These are phyloP conservation scores for Seminavis robusta DNA, from an alignment of 108 stramenopile species.

Conservation along the genomic window DNA sequence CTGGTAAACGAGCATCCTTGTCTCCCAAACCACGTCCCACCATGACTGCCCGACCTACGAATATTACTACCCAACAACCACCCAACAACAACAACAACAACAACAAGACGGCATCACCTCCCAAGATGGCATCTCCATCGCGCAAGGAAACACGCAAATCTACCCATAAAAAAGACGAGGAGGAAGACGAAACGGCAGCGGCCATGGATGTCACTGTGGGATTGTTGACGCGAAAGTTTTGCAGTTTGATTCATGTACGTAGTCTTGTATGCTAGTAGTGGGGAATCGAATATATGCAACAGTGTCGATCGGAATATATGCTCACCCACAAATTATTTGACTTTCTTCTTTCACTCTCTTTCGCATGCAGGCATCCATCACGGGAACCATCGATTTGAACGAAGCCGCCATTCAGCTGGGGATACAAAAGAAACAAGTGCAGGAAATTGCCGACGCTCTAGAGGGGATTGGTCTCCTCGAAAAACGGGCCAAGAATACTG, in stretches of 20 bases:
- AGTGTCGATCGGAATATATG: background rate
- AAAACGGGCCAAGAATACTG: conserved; percentile 68
- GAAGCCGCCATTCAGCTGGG: conserved; percentile 50
- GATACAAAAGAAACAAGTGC: conserved; percentile 73
- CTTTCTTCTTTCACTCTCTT: background rate
- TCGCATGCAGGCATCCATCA: background rate
- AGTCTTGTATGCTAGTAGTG: background rate
- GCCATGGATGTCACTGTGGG: no score
- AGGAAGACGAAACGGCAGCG: no score
- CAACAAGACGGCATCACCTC: no score
- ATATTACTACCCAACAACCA: no score
- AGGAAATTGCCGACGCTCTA: conserved; percentile 80
- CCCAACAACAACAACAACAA: no score
- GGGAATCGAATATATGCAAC: background rate
- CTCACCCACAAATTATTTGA: background rate
- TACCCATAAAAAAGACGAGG: no score
- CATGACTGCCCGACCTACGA: no score
- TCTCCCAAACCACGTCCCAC: no score
- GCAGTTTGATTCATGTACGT: conserved; percentile 2
- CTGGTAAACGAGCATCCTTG: no score
- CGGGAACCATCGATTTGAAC: conserved; percentile 53
- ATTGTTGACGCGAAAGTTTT: conserved; percentile 5
- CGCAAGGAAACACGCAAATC: no score
- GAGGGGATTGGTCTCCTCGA: conserved; percentile 71
- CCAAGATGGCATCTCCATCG: no score